phyloP scores from a whole-genome alignment of 441 rosid genomes.

The Erodium moschatum region DNA sequence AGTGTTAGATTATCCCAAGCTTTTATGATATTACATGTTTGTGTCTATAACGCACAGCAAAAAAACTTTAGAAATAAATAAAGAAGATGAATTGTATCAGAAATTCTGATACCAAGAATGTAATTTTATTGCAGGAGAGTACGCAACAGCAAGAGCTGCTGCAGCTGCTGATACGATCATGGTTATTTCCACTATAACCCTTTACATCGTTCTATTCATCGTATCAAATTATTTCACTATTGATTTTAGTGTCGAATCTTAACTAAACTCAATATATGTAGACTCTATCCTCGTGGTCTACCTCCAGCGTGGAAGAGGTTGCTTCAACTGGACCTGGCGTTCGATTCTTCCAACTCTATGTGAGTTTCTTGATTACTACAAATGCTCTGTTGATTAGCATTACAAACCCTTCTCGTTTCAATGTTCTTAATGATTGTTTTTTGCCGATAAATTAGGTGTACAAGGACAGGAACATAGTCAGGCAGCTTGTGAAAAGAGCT shows the following conservation, averaged over 20 bases:
- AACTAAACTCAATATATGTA: conserved; percentile 21
- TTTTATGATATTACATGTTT: too few relatives aligned
- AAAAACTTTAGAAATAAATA: too few relatives aligned
- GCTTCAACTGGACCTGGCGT: conserved; percentile 91
- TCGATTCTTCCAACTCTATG: conserved; percentile 92
- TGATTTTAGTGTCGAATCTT: neutral
- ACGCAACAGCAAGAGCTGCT: conserved; percentile 92
- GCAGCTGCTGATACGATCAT: conserved; percentile 77
- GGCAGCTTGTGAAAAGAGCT: conserved; percentile 83
- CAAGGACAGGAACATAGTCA: conserved; percentile 77
- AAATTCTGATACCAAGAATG: neutral
- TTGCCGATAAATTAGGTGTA: conserved; percentile 37
- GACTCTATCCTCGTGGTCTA: conserved; percentile 88
- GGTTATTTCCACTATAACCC: conserved; percentile 34
- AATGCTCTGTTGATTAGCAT: conserved; percentile 5
- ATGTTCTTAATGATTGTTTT: neutral
- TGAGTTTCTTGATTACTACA: conserved; percentile 29
- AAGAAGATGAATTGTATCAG: neutral
- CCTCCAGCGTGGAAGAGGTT: conserved; percentile 92
- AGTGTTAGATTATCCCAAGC: too few relatives aligned
- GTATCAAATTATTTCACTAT: conserved; percentile 11
- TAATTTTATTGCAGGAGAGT: conserved; percentile 54
- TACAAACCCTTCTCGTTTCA: neutral
- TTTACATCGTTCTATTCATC: neutral
- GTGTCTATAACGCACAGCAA: too few relatives aligned